Evolutionary conservation across 306 rosid species (phyloP).

Genomic region (Corylus heterophylla): DNA sequence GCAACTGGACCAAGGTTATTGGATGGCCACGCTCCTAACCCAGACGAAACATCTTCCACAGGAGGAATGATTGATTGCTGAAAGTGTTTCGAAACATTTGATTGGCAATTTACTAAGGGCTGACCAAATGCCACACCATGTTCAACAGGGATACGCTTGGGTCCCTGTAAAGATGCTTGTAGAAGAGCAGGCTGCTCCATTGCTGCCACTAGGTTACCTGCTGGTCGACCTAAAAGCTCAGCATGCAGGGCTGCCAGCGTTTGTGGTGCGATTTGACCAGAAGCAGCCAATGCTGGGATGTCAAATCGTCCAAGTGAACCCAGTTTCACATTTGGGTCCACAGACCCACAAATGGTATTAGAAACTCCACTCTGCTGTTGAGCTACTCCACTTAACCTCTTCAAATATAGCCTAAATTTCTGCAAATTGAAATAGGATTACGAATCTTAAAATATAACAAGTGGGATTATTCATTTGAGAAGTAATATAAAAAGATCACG

Average conservation of each 20-base stretch:
- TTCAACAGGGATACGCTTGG: conserved; percentile 44
- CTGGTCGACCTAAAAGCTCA: conserved; percentile 66
- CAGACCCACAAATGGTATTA: conserved; percentile 47
- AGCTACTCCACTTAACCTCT: conserved; percentile 59
- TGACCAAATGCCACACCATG: conserved; percentile 52
- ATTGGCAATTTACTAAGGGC: conserved; percentile 43
- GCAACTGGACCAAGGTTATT: conserved; percentile 38
- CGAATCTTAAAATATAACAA: not conserved
- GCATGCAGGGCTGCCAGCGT: conserved; percentile 74
- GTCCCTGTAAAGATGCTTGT: conserved; percentile 47
- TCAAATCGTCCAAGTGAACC: conserved; percentile 49
- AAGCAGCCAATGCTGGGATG: conserved; percentile 60
- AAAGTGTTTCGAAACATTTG: conserved; percentile 42
- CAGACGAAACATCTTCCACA: conserved; percentile 42
- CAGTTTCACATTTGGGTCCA: conserved; percentile 53
- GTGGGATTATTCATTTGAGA: not conserved
- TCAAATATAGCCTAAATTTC: conserved; percentile 67
- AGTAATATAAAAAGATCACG: not conserved
- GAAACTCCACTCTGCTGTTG: conserved; percentile 67
- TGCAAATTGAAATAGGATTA: conserved; percentile 30
- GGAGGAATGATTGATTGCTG: conserved; percentile 41
- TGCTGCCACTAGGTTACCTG: conserved; percentile 35
- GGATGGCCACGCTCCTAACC: conserved; percentile 56
- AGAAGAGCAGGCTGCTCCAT: conserved; percentile 54
- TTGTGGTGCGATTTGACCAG: conserved; percentile 75